Base-by-base conservation (phyloP, 1,284 basidiomycete species). In the Cutaneotrichosporon cutaneum region DNA sequence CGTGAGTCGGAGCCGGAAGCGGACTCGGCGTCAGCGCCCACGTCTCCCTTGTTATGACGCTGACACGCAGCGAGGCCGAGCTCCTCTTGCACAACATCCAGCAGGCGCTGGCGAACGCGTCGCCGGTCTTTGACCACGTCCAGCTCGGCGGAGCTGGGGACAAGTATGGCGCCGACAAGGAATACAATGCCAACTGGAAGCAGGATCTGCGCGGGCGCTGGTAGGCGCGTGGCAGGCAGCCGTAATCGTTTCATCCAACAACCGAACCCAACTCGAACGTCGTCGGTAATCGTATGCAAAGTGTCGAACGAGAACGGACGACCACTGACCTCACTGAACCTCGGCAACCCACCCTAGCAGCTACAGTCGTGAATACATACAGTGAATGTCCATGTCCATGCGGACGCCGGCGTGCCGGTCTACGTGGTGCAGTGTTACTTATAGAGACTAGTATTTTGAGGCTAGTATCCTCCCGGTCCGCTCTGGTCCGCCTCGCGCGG, bases 401-500 rank as follows among this genome's bases (percentile, higher is more conserved):
- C 21, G 45, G 26, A 27, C 10, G 22, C 22, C 45, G 22, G 16
- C 45, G 47, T 9, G n/a, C 44, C 44, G 22, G 8, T 21, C 33
- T 36, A 22, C 33, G 10, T 9, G 21, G 32, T 33, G 6, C 18
- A 13, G 13, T 39, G 39, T 42, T 42, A 30, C 30, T 30, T 30
- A 9, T 30, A 30, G 4, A 9, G 4, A 9, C 30, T 30, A 30
- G 30, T 30, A 5, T 4, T 30, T 4, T 30, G 5, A n/a, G 30
- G 9, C 27, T 61, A 74, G 51, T 72, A 72, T 4, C 73, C 73
- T 4, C 74, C 75, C 0, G 73, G 72, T 3, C 74, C 74, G 4
- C 58, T 70, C 62, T 72, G 72, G 59, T 75, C 74, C n/a, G 72
- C 73, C 60, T 76, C 73, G 10, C 73, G 63, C 22, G 69, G 65